A percentile compares a stretch with the other conserved stretches of the same genome.
These are phyloP conservation scores for Claviceps arundinis DNA, from an alignment of 2,329 filamentous ascomycete genomes.

Conservation along the genomic window DNA sequence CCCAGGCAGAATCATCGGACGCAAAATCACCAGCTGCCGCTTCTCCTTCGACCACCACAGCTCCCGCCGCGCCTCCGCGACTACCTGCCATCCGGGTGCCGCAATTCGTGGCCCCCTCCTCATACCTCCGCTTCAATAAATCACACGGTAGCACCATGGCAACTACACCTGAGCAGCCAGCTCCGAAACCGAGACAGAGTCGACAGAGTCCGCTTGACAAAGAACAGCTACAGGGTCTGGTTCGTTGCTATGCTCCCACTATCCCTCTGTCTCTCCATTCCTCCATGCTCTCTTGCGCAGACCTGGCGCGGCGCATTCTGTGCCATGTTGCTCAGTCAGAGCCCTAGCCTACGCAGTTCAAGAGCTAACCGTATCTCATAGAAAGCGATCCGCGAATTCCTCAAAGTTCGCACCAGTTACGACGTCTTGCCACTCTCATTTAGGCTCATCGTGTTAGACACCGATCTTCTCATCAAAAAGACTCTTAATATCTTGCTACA, in stretches of 20 bases:
- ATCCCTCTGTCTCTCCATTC: neutral
- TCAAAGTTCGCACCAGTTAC: slow-evolving; percentile 93
- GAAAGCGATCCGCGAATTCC: slow-evolving; percentile 87
- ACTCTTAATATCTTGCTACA: slow-evolving; percentile 90
- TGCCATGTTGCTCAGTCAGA: neutral
- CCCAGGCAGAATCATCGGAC: neutral
- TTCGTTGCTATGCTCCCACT: slow-evolving; percentile 19
- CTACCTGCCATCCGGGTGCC: slow-evolving; percentile 24
- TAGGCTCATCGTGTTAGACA: slow-evolving; percentile 91
- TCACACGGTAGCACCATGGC: slow-evolving; percentile 23
- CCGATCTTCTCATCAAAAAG: slow-evolving; percentile 89
- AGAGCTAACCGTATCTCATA: slow-evolving; percentile 24
- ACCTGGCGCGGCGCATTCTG: neutral
- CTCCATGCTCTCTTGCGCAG: neutral
- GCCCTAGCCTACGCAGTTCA: neutral
- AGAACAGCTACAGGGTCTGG: slow-evolving; percentile 68
- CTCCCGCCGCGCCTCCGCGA: slow-evolving; percentile 4
- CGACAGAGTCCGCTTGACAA: slow-evolving; percentile 50
- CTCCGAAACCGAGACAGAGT: slow-evolving; percentile 8
- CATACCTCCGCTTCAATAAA: slow-evolving; percentile 35
- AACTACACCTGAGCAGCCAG: slow-evolving; percentile 8
- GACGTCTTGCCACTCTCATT: slow-evolving; percentile 95
- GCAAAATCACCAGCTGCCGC: neutral
- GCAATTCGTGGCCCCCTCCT: slow-evolving; percentile 47
- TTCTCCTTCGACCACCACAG: neutral